phyloP scores from a whole-genome alignment of 768 basidiomycete genomes.

The Russula griseocarnosa region DNA sequence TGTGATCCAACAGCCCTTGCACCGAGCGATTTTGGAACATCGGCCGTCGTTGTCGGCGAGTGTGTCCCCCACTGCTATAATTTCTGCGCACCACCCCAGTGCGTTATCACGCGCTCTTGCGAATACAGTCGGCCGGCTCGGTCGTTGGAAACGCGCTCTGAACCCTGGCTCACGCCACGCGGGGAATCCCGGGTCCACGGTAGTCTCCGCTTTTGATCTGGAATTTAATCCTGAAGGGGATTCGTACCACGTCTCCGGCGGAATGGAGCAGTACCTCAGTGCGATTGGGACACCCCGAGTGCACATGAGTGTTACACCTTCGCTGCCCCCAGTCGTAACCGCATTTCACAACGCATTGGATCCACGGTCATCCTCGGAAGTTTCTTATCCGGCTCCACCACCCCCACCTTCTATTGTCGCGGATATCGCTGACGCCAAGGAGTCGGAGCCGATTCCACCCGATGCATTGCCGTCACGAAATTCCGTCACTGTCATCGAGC shows the following conservation, averaged over 20 bases:
- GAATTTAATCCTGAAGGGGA: constrained; percentile 60
- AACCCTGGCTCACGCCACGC: constrained; percentile 45
- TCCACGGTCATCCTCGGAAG: constrained; percentile 16
- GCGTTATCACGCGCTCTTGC: constrained; percentile 72
- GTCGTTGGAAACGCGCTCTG: constrained; percentile 77
- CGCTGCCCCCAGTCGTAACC: constrained; percentile 21
- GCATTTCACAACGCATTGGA: constrained; percentile 19
- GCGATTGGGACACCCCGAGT: constrained; percentile 41
- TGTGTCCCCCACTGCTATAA: constrained; percentile 42
- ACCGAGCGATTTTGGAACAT: constrained; percentile 48
- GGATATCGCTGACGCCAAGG: background rate
- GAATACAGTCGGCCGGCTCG: constrained; percentile 77
- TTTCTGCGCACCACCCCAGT: constrained; percentile 52
- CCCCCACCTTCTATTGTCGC: background rate
- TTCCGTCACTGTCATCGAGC: background rate
- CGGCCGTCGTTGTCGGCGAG: constrained; percentile 37
- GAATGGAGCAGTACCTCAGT: constrained; percentile 63
- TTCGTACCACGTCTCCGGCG: constrained; percentile 55
- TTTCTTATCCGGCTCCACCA: constrained; percentile 1
- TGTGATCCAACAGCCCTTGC: constrained; percentile 59
- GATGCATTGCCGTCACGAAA: constrained; percentile 1
- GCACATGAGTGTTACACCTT: constrained; percentile 10
- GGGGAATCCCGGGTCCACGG: constrained; percentile 35
- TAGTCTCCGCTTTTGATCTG: constrained; percentile 68
- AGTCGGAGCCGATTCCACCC: background rate